Conservation (phyloP, 2,329 filamentous ascomycete genomes). For the Curvularia lunata region DNA sequence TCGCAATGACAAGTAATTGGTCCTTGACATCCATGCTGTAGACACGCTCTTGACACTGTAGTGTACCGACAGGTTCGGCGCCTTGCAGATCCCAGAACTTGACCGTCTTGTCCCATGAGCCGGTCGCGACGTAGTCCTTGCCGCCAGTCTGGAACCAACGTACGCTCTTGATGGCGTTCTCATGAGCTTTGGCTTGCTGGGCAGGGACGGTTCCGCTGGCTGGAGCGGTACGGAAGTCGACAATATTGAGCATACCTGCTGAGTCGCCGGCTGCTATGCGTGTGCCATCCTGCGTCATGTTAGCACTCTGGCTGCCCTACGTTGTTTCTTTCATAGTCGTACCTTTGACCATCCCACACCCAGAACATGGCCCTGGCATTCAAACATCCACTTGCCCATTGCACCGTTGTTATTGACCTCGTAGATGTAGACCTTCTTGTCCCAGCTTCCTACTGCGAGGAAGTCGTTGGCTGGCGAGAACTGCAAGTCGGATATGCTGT, state of each 20-base stretch:
- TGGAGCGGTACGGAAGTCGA: slow-evolving; percentile 70
- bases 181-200: slow-evolving; percentile 73
- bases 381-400: slow-evolving; percentile 83
- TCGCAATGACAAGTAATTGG: slow-evolving; percentile 87
- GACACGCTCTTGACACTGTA: slow-evolving; percentile 76
- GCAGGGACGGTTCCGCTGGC: slow-evolving; percentile 34
- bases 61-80: slow-evolving; percentile 67
- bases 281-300: slow-evolving; percentile 74
- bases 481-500: slow-evolving; percentile 84
- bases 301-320: slow-evolving; percentile 9
- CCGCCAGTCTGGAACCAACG: slow-evolving; percentile 67
- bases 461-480: slow-evolving; percentile 82
- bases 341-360: slow-evolving; percentile 89
- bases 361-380: slow-evolving; percentile 81
- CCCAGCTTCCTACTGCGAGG: slow-evolving; percentile 91
- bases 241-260: slow-evolving; percentile 87
- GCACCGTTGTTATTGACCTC: slow-evolving; percentile 85
- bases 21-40: slow-evolving; percentile 93
- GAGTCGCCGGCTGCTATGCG: slow-evolving; percentile 88
- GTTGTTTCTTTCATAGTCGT: slow-evolving; percentile 42
- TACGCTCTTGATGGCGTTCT: slow-evolving; percentile 79
- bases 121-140: slow-evolving; percentile 84
- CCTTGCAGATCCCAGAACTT: slow-evolving; percentile 84
- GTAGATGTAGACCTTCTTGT: slow-evolving; percentile 97
- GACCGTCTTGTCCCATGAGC: slow-evolving; percentile 89